Evolutionary conservation across 805 yeast genomes (phyloP).

Genomic region (Candida orba): DNA sequence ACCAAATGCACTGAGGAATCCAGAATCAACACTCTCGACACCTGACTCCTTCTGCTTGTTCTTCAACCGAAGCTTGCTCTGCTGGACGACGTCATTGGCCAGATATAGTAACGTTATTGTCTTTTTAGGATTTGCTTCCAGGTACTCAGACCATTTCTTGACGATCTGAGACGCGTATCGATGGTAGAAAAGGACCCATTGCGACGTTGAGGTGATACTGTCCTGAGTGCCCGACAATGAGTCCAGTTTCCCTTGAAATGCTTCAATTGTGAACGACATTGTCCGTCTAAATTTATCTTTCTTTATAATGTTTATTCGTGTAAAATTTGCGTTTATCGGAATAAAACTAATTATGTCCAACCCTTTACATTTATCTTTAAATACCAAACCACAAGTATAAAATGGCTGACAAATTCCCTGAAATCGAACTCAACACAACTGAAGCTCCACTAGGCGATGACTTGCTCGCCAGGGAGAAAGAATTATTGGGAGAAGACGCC

Average conservation of each 20-base stretch:
- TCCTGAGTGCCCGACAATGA: slow-evolving; percentile 56
- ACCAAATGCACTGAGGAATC: slow-evolving; percentile 29
- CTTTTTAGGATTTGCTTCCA: slow-evolving; percentile 31
- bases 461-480: slow-evolving; percentile 63
- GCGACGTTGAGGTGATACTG: slow-evolving; percentile 66
- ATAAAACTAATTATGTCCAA: not conserved
- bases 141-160: slow-evolving; percentile 40
- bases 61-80: slow-evolving; percentile 44
- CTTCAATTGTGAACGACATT: slow-evolving; percentile 47
- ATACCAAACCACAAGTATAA: not conserved
- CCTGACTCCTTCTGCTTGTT: not conserved
- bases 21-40: slow-evolving; percentile 27
- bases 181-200: slow-evolving; percentile 67
- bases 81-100: slow-evolving; percentile 78
- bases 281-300: no score
- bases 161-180: slow-evolving; percentile 49
- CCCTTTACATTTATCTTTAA: no score
- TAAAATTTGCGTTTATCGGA: no score
- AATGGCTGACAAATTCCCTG: slow-evolving; percentile 78
- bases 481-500: slow-evolving; percentile 43
- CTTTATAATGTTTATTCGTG: no score
- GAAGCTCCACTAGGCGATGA: slow-evolving; percentile 36
- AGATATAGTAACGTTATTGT: slow-evolving; percentile 58
- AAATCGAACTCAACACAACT: slow-evolving; percentile 34
- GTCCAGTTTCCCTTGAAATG: slow-evolving; percentile 39